Percentiles rank a stretch among this genome's conserved stretches.
These are phyloP conservation scores for Macadamia integrifolia DNA, from an alignment of 164 flowering plant genomes.

Conservation along the genomic window DNA sequence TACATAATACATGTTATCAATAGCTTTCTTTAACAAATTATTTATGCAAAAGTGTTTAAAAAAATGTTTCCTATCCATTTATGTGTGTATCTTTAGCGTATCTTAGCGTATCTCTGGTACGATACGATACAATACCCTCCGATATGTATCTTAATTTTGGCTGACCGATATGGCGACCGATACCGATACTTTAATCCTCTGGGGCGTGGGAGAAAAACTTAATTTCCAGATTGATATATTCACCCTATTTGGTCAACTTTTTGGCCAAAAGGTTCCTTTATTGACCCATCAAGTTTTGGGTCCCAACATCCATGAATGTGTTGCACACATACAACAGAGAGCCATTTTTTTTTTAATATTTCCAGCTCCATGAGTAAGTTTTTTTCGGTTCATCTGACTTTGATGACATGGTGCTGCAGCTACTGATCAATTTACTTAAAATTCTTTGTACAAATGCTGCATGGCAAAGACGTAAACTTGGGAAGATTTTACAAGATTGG, in stretches of 20 bases:
- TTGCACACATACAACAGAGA: not conserved
- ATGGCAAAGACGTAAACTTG: constrained; percentile 99
- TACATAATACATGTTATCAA: too few species aligned
- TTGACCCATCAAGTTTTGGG: not conserved
- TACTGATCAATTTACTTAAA: constrained; percentile 69
- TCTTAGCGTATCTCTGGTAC: too few species aligned
- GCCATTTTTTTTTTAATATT: not conserved
- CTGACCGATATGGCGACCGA: too few species aligned
- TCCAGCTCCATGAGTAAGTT: not conserved
- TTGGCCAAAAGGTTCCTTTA: not conserved
- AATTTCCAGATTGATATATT: not conserved
- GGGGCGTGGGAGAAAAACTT: not conserved
- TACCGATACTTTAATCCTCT: too few species aligned
- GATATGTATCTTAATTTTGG: too few species aligned
- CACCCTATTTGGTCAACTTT: not conserved
- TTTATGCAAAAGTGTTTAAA: too few species aligned
- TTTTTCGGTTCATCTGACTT: constrained; percentile 17
- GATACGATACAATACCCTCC: too few species aligned
- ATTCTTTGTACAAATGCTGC: constrained; percentile 88
- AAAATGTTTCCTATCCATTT: too few species aligned
- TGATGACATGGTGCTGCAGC: constrained; percentile 38
- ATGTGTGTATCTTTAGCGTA: too few species aligned
- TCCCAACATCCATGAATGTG: not conserved
- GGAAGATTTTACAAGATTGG: constrained; percentile 96
- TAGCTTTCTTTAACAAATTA: too few species aligned